phyloP scores from a whole-genome alignment of 768 basidiomycete species.

The Mrakia gelida region DNA sequence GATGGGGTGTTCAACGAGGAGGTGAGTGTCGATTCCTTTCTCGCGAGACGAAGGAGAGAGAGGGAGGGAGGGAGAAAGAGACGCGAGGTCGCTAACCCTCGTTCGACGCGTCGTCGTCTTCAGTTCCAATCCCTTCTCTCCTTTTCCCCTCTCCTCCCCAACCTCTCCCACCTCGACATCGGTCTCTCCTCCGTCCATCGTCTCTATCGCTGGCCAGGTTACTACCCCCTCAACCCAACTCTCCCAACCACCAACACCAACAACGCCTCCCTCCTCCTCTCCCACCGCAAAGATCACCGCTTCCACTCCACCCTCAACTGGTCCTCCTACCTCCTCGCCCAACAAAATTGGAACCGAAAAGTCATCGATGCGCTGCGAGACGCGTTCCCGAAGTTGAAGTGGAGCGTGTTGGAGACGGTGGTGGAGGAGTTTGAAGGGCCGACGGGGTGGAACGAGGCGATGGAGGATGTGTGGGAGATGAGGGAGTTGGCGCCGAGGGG shows the following conservation, averaged over 20 bases:
- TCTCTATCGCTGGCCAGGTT: not conserved
- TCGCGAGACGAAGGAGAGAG: too few species aligned
- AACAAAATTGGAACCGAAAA: not conserved
- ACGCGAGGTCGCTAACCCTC: not conserved
- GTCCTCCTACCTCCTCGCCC: not conserved
- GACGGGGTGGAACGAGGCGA: not conserved
- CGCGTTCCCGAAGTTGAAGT: not conserved
- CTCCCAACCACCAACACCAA: not conserved
- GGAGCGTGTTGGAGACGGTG: not conserved
- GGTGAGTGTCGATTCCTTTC: not conserved
- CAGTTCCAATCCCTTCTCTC: not conserved
- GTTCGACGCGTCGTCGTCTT: not conserved
- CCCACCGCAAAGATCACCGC: not conserved
- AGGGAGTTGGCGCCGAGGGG: not conserved
- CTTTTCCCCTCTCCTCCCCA: slow-evolving; percentile 1
- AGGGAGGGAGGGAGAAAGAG: not conserved
- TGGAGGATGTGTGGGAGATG: not conserved
- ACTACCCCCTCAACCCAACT: not conserved
- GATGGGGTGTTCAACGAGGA: not conserved
- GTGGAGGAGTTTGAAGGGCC: not conserved
- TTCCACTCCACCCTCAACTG: not conserved
- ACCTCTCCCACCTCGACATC: slow-evolving; percentile 4
- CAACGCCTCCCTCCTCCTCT: not conserved
- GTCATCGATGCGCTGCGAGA: not conserved
- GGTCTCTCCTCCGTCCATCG: not conserved